These are phyloP conservation scores for Atkinsonella hypoxylon DNA, from an alignment of 2,329 filamentous ascomycete species.

Conservation along the genomic window DNA sequence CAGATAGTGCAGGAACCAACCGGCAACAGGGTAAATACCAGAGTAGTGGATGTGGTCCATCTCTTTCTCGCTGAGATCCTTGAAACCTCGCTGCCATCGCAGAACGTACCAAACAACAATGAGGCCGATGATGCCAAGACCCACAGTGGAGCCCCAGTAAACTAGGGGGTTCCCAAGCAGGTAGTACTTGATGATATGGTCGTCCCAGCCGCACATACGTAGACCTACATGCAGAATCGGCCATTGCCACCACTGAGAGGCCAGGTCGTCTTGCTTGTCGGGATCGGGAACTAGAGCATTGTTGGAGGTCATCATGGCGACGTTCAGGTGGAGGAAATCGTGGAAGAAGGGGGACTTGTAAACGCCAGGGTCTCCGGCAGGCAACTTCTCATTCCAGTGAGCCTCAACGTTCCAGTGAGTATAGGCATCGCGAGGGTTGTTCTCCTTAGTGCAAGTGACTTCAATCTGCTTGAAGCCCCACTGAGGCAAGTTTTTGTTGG, in stretches of 20 bases:
- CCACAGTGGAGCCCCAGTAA: slow-evolving; percentile 86
- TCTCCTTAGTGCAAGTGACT: slow-evolving; percentile 85
- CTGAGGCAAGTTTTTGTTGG: slow-evolving; percentile 91
- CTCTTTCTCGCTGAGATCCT: slow-evolving; percentile 65
- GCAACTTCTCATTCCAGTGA: slow-evolving; percentile 86
- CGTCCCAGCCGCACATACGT: slow-evolving; percentile 98
- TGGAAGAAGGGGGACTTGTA: slow-evolving; percentile 97
- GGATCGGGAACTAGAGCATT: slow-evolving; percentile 95
- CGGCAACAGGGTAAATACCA: slow-evolving; percentile 79
- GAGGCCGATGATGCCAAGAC: slow-evolving; percentile 59
- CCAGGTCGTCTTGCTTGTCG: slow-evolving; percentile 97
- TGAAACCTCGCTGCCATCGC: slow-evolving; percentile 91
- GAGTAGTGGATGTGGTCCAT: slow-evolving; percentile 94
- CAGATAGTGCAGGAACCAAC: slow-evolving; percentile 93
- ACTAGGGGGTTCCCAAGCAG: slow-evolving; percentile 91
- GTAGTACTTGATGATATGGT: slow-evolving; percentile 94
- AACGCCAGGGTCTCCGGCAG: slow-evolving; percentile 73
- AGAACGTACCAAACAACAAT: slow-evolving; percentile 76
- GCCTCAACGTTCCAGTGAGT: slow-evolving; percentile 99
- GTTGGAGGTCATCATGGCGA: slow-evolving; percentile 99
- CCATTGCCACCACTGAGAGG: slow-evolving; percentile 98
- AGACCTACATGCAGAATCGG: slow-evolving; percentile 89
- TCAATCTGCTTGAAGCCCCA: slow-evolving; percentile 99
- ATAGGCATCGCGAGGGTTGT: slow-evolving; percentile 84
- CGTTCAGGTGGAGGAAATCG: slow-evolving; percentile 95